phyloP scores from a whole-genome alignment of 768 basidiomycete species.

The Russula lepida region DNA sequence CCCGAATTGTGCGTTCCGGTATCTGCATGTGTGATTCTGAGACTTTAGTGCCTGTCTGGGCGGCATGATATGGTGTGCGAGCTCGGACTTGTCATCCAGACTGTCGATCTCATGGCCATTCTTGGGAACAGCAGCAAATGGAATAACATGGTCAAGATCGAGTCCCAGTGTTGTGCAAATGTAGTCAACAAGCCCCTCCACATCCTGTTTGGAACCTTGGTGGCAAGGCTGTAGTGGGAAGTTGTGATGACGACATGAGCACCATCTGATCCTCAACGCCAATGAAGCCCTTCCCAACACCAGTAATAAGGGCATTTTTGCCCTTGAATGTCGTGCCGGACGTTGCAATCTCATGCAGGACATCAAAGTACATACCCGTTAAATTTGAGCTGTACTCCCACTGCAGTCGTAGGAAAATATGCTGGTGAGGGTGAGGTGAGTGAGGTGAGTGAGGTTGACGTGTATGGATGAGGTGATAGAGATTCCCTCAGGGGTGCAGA shows the following conservation, averaged over 20 bases:
- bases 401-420: conserved; percentile 26
- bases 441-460: neutral
- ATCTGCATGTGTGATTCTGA: too few relatives aligned
- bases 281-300: conserved; percentile 96
- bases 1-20: too few relatives aligned
- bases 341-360: conserved; percentile 96
- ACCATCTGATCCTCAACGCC: conserved; percentile 94
- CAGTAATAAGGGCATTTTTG: conserved; percentile 96
- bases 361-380: conserved; percentile 91
- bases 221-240: conserved; percentile 90
- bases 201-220: conserved; percentile 98
- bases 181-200: conserved; percentile 96
- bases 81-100: too few relatives aligned
- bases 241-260: conserved; percentile 97
- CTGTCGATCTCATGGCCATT: too few relatives aligned
- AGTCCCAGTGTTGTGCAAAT: conserved; percentile 92
- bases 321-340: conserved; percentile 98
- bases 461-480: conserved; percentile 2
- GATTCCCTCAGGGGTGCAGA: neutral
- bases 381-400: conserved; percentile 99
- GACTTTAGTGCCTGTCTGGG: too few relatives aligned
- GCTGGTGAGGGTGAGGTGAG: conserved; percentile 11
- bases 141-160: conserved; percentile 96
- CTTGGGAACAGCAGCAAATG: too few relatives aligned
- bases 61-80: too few relatives aligned